A percentile compares a stretch with the other conserved stretches of the same genome.
Conservation (phyloP, 2,329 filamentous ascomycete genomes). For the Fonsecaea nubica region DNA sequence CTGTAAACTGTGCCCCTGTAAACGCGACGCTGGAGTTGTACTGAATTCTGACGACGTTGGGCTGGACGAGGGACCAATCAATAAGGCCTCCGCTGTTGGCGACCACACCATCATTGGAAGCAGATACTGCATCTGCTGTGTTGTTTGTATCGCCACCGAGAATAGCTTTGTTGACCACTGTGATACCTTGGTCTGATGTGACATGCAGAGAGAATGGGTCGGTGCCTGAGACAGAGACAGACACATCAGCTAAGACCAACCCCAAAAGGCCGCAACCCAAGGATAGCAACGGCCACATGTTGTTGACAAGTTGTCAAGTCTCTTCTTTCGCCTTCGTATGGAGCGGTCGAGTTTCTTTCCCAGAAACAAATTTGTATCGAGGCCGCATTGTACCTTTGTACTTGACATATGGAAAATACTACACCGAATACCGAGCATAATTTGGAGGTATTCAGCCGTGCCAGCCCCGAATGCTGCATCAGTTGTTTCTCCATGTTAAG, state of each 20-base stretch:
- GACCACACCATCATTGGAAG: conserved; percentile 3
- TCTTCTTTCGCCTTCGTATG: neutral
- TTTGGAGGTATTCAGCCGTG: neutral
- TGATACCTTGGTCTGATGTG: conserved; percentile 9
- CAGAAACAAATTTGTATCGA: neutral
- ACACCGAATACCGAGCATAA: conserved; percentile 2
- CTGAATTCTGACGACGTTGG: conserved; percentile 12
- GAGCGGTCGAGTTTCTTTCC: neutral
- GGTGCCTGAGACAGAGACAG: conserved; percentile 2
- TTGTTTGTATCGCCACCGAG: conserved; percentile 7
- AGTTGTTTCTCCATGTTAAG: neutral
- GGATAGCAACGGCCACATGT: conserved; percentile 2
- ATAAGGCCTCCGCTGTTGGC: conserved; percentile 3
- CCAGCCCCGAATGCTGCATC: neutral
- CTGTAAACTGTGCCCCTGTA: conserved; percentile 7
- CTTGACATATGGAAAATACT: conserved; percentile 6
- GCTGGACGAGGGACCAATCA: conserved; percentile 16
- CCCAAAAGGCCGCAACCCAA: conserved; percentile 9
- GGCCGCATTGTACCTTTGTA: conserved; percentile 2
- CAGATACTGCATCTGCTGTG: conserved; percentile 6
- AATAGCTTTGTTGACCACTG: conserved; percentile 11
- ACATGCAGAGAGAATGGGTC: neutral
- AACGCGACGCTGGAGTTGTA: conserved; percentile 12
- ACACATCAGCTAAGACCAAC: neutral
- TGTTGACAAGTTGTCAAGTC: neutral